These are phyloP conservation scores for Actinomortierella wolfii DNA, from an alignment of 371 early-diverging fungal genomes.

Conservation along the genomic window DNA sequence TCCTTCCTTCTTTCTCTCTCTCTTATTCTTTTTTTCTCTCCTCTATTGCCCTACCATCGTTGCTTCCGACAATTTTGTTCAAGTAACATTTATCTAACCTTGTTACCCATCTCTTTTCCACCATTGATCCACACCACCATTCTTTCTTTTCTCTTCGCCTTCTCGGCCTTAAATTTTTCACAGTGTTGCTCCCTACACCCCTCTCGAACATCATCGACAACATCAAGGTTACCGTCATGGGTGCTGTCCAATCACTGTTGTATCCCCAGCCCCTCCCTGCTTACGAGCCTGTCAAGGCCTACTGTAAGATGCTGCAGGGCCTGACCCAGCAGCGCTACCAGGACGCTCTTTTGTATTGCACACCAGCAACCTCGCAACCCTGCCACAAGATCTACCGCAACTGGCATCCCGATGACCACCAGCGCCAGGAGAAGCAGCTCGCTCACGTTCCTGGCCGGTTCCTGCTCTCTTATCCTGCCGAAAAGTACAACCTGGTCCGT, in stretches of 20 bases:
- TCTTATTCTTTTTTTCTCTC: no score
- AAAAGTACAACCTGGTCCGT: constrained; percentile 46
- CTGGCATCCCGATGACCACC: constrained; percentile 48
- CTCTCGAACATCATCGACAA: background rate
- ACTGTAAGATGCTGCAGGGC: constrained; percentile 36
- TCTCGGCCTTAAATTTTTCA: no score
- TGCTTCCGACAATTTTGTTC: no score
- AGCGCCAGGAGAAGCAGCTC: constrained; percentile 40
- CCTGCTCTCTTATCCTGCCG: constrained; percentile 47
- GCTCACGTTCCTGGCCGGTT: constrained; percentile 37
- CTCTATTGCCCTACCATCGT: no score
- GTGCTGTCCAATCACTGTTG: constrained; percentile 42
- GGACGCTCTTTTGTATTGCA: constrained; percentile 41
- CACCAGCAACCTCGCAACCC: constrained; percentile 44
- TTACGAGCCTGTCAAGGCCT: constrained; percentile 37
- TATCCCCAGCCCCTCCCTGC: constrained; percentile 23
- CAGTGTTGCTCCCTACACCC: background rate
- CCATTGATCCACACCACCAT: no score
- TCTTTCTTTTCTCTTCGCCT: no score
- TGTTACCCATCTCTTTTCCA: no score
- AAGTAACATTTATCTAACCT: no score
- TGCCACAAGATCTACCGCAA: constrained; percentile 46
- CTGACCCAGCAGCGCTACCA: constrained; percentile 37
- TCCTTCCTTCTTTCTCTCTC: no score
- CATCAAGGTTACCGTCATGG: constrained; percentile 16